A percentile compares a stretch with the other conserved stretches of the same genome.
phyloP scores from a whole-genome alignment of 768 basidiomycete genomes.

The Rickenella mellea region DNA sequence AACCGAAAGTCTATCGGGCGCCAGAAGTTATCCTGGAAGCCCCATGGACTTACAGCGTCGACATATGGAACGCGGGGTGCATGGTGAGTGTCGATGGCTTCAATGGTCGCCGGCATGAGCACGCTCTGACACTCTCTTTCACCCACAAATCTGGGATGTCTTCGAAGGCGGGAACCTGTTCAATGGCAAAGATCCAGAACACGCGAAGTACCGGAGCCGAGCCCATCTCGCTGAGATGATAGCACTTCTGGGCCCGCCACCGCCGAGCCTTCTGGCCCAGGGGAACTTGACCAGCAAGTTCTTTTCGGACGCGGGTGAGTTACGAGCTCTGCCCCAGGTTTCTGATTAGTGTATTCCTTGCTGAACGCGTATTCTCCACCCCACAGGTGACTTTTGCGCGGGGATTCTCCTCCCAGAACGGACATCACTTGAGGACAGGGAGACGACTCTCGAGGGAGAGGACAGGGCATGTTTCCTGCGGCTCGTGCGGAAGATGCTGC shows the following conservation, averaged over 20 bases:
- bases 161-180: not conserved
- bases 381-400: not conserved
- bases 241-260: not conserved
- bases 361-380: not conserved
- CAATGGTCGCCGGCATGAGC: too few relatives aligned
- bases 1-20: constrained; percentile 18
- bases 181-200: not conserved
- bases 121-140: not conserved
- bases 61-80: constrained; percentile 23
- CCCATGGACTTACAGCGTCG: constrained; percentile 17
- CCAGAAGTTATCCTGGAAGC: constrained; percentile 20
- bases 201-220: not conserved
- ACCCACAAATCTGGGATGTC: not conserved
- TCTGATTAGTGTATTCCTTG: too few relatives aligned
- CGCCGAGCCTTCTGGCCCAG: not conserved
- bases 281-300: not conserved
- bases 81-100: constrained; percentile 15
- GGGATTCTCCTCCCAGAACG: not conserved
- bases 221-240: not conserved
- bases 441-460: not conserved
- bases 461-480: not conserved
- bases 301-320: not conserved
- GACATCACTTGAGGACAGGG: not conserved
- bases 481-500: constrained; percentile 3
- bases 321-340: not conserved